Evolutionary conservation across 2,329 filamentous ascomycete genomes (phyloP).

Genomic region (Fusarium bactridioides): DNA sequence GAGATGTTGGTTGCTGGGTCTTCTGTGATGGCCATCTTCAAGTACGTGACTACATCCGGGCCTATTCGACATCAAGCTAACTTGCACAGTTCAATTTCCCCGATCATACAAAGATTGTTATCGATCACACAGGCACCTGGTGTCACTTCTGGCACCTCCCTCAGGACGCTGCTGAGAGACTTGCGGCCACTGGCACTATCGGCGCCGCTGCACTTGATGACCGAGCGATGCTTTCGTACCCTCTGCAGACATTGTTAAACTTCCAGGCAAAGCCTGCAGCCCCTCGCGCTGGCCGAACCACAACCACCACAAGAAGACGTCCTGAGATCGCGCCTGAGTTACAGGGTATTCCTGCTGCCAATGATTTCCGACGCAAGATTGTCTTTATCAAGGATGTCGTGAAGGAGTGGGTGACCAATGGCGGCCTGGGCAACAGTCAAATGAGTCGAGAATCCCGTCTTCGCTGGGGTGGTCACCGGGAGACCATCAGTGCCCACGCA

Average conservation of each 20-base stretch:
- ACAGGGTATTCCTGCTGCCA: constrained; percentile 72
- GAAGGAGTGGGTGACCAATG: constrained; percentile 74
- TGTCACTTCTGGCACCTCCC: constrained; percentile 82
- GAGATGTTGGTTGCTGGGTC: constrained; percentile 82
- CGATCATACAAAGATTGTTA: constrained; percentile 84
- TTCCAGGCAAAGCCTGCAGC: constrained; percentile 60
- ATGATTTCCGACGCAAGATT: constrained; percentile 77
- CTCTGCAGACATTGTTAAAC: constrained; percentile 77
- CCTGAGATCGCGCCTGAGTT: constrained; percentile 68
- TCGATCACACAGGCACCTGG: constrained; percentile 77
- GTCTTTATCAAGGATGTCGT: constrained; percentile 74
- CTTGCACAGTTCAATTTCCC: constrained; percentile 80
- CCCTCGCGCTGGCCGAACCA: constrained; percentile 52
- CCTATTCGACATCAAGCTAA: constrained; percentile 28
- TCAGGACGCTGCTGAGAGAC: constrained; percentile 71
- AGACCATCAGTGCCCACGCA: constrained; percentile 59
- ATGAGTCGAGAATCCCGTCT: constrained; percentile 64
- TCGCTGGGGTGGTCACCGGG: constrained; percentile 66
- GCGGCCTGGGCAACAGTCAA: constrained; percentile 73
- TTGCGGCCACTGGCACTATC: constrained; percentile 71
- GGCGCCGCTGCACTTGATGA: constrained; percentile 74
- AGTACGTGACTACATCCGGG: constrained; percentile 50
- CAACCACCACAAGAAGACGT: constrained; percentile 60
- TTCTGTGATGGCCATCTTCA: constrained; percentile 83
- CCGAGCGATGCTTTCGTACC: constrained; percentile 75